A percentile compares a stretch with the other conserved stretches of the same genome.
phyloP scores from a whole-genome alignment of 371 early-diverging fungal genomes.

The Thermomucor indicae-seudaticae region DNA sequence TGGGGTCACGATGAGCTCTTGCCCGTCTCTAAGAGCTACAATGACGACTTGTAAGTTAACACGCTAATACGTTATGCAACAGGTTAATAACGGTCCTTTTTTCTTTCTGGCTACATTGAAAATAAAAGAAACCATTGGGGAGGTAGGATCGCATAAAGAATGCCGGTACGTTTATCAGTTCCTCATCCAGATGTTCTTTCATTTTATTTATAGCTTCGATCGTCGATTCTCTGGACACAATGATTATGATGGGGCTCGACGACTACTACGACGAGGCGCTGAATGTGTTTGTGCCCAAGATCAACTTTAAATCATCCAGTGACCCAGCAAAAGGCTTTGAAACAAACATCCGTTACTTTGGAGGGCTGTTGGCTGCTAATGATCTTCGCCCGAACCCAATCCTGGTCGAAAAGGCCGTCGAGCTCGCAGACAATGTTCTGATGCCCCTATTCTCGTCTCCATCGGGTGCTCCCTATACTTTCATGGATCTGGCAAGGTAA shows the following conservation, averaged over 20 bases:
- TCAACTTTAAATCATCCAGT: conserved; percentile 16
- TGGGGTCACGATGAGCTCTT: conserved; percentile 54
- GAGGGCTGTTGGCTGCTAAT: conserved; percentile 51
- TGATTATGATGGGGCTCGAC: conserved; percentile 75
- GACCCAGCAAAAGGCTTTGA: conserved; percentile 52
- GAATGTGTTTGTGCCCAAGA: conserved; percentile 17
- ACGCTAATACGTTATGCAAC: no score
- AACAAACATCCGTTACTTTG: conserved; percentile 62
- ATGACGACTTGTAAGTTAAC: conserved; percentile 78
- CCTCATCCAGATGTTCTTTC: neutral
- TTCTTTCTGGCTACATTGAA: no score
- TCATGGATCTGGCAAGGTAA: conserved; percentile 57
- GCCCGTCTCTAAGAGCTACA: conserved; percentile 35
- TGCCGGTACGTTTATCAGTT: no score
- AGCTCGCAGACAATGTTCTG: conserved; percentile 26
- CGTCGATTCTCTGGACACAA: conserved; percentile 84
- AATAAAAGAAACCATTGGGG: no score
- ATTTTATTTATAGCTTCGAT: conserved; percentile 49
- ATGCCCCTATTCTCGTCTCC: conserved; percentile 28
- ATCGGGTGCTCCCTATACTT: conserved; percentile 71
- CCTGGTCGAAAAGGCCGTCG: conserved; percentile 20
- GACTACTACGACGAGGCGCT: conserved; percentile 62
- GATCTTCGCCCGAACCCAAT: conserved; percentile 22
- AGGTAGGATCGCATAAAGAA: no score
- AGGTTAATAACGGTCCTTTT: no score